Conservation (phyloP, 768 basidiomycete genomes). For the Mycena belliarum region DNA sequence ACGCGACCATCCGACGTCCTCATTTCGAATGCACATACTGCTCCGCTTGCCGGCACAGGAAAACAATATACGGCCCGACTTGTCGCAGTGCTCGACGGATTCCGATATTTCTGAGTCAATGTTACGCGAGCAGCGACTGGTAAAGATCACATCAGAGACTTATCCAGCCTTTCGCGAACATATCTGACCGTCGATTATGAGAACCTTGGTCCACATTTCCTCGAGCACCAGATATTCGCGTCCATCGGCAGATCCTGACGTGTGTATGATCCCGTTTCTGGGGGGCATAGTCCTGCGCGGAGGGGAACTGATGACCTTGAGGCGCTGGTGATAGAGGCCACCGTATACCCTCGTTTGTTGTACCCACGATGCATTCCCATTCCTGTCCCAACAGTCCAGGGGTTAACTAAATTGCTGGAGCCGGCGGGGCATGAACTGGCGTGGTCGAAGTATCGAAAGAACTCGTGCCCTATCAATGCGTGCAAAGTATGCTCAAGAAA, state of each 20-base stretch:
- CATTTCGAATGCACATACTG: conserved; percentile 57
- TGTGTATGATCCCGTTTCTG: conserved; percentile 34
- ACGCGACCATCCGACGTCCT: conserved; percentile 42
- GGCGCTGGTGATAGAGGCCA: background rate
- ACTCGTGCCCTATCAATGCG: no score
- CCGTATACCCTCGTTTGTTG: conserved; percentile 12
- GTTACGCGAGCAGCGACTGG: conserved; percentile 47
- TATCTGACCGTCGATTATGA: conserved; percentile 44
- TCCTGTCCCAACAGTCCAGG: background rate
- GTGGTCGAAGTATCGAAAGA: background rate
- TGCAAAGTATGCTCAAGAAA: no score
- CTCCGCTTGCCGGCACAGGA: conserved; percentile 56
- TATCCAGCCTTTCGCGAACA: no score
- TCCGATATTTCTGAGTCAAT: conserved; percentile 42
- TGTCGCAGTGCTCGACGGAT: conserved; percentile 38
- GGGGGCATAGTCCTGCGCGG: conserved; percentile 19
- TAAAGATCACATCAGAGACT: background rate
- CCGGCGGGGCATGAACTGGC: background rate
- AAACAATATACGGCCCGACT: conserved; percentile 55
- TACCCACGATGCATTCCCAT: conserved; percentile 17
- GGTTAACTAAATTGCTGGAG: conserved; percentile 7
- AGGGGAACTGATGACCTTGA: conserved; percentile 8
- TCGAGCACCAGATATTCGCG: conserved; percentile 41
- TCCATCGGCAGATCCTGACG: conserved; percentile 23
- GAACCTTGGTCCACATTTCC: conserved; percentile 39